Conservation (phyloP, 106 monocot genomes). For the Dendrobium officinale region DNA sequence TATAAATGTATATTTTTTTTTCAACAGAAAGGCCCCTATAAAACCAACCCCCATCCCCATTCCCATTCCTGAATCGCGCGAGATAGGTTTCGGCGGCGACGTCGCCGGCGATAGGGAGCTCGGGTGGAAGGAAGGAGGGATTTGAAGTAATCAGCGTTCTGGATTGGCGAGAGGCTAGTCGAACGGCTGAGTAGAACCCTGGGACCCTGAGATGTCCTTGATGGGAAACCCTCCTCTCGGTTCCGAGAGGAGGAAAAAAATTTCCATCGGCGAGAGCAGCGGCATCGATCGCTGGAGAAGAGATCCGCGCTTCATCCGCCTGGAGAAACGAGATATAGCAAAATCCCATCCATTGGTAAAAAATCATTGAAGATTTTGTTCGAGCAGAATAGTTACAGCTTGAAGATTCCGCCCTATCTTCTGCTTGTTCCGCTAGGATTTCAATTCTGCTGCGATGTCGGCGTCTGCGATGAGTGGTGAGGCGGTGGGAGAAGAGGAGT, state of each 20-base stretch:
- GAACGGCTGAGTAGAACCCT: no score
- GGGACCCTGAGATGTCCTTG: not conserved
- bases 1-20: no score
- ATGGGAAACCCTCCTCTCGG: not conserved
- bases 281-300: not conserved
- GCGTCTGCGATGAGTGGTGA: not conserved
- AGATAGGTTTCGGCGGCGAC: not conserved
- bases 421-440: not conserved
- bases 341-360: not conserved
- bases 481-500: not conserved
- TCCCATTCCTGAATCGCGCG: not conserved
- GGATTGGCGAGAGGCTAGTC: no score
- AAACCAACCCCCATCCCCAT: not conserved
- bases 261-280: not conserved
- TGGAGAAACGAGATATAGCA: not conserved
- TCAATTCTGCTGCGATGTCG: not conserved
- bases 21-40: not conserved
- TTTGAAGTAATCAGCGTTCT: no score
- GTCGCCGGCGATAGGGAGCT: not conserved
- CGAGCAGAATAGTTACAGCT: no score
- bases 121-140: not conserved
- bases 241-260: not conserved
- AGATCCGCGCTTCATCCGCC: not conserved
- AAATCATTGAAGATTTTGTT: not conserved
- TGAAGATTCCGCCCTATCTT: not conserved